Evolutionary conservation across 2,329 filamentous ascomycete species (phyloP), one percentile per base, ranked within the genome.

Genomic region (Hirsutella thompsonii): DNA sequence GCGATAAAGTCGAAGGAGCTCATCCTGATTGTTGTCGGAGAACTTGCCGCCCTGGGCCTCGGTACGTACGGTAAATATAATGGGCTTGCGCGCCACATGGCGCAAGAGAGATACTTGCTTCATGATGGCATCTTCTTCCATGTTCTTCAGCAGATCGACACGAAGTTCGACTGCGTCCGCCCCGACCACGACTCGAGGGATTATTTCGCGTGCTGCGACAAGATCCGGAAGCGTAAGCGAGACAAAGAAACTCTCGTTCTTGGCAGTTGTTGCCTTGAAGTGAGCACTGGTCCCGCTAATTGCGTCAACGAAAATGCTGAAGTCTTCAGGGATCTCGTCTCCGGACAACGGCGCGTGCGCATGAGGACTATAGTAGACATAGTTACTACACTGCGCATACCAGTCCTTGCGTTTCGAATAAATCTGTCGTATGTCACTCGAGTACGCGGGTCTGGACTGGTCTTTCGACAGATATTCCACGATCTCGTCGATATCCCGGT

Each of bases 51-150:
- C 90, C 63, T 98, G 92, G 19, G 81, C 78, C 49, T 75, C 70
- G 4, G 88, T 95, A 33, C 92, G 79, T 28, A 98, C 69, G 0
- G 92, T 98, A 65, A 94, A 98, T 48, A 98, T 87, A 35, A 98
- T 72, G 1, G 92, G 92, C 37, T 90, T 68, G 21, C 77, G 72
- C 2, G 83, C 80, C 3, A 70, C 69, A 14, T 79, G 79, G 40
- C 90, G 78, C 20, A 98, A 68, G 42, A 88, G 68, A 1, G 89
- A 81, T 32, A 96, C 71, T 54, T 98, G 89, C 20, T 83, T 77
- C 37, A 79, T 77, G 28, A 98, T 74, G 46, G 83, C 94, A 43
- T 94, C 87, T 1, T 78, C 63, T 3, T 77, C 70, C 5, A 79
- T 76, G 53, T 95, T 83, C 46, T 83, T 73, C 14, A 98, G 72